Percentiles rank a stretch among this genome's conserved stretches.
phyloP scores from a whole-genome alignment of 2,329 filamentous ascomycete species.

The Colletotrichum salicis region DNA sequence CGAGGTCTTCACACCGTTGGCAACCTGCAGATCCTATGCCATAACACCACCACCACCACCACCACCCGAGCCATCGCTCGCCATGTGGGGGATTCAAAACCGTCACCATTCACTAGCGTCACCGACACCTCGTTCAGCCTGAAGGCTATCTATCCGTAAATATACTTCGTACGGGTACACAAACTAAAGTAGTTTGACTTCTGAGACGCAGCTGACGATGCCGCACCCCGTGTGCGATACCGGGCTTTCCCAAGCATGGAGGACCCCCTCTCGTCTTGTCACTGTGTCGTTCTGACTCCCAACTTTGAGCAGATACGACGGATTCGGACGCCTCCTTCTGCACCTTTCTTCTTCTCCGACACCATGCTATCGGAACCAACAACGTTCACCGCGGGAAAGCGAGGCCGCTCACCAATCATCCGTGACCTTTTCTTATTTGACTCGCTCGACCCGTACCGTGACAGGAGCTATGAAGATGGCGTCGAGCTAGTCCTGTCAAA shows the following conservation, averaged over 20 bases:
- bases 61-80: not conserved
- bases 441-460: not conserved
- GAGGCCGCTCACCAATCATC: not conserved
- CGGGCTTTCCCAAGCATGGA: not conserved
- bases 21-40: not conserved
- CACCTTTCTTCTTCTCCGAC: not conserved
- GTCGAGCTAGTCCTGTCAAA: conserved; percentile 7
- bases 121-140: not conserved
- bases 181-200: not conserved
- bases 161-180: not conserved
- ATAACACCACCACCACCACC: not conserved
- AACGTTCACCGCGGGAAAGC: not conserved
- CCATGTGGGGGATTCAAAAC: not conserved
- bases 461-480: not conserved
- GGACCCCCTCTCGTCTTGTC: not conserved
- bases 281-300: not conserved
- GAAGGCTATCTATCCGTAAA: not conserved
- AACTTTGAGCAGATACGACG: not conserved
- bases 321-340: not conserved
- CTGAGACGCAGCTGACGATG: not conserved
- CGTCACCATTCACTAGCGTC: not conserved
- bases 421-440: not conserved
- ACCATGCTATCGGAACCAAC: not conserved
- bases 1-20: no score
- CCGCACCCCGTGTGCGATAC: conserved; percentile 1